Evolutionary conservation across 495 filamentous ascomycete genomes (phyloP), one percentile per base, ranked within the genome.

Genomic region (Xylaria intraflava): DNA sequence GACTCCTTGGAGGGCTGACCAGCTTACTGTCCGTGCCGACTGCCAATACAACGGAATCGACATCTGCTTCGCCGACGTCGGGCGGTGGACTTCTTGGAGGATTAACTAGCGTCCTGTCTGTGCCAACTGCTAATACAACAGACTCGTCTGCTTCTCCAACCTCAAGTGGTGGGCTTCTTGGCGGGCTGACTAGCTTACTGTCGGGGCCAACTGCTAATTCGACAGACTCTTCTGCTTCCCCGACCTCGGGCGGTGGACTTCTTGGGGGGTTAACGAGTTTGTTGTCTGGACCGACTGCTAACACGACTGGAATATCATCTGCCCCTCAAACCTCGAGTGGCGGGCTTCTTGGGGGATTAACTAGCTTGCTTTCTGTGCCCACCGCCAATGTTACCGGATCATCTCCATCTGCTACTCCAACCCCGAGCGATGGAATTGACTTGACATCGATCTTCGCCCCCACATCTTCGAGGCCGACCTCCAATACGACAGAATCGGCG

Each of bases 331-430:
- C 27, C 22, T 52, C 55, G n/a, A 56, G 47, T 9, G 33, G 46
- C 10, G 20, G 29, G 11, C 54, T 55, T 16, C 1, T 58, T 0
- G 20, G 56, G 22, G n/a, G n/a, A 14, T 11, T 42, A 17, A 44
- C 47, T 6, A 38, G 39, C 16, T 27, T 45, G 16, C 29, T 46
- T 6, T 38, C 46, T 19, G 27, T 38, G 12, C 33, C 59, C 1
- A 55, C 59, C 27, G 52, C 19, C 24, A 64, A 61, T 24, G 33
- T 46, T 31, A 64, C 61, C 14, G 51, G 61, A 10, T 51, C 61
- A 20, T 30, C 24, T 19, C 16, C 26, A 12, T 45, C 42, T 10
- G 6, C 26, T 12, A 29, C 42, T 6, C 24, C 39, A 6, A 39
- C n/a, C n/a, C n/a, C n/a, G n/a, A n/a, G n/a, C n/a, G 36, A 16